Percentiles rank a stretch among this genome's conserved stretches.
Evolutionary conservation across 148 eudicot species (phyloP).

Genomic region (Rhododendron ferrugineum): DNA sequence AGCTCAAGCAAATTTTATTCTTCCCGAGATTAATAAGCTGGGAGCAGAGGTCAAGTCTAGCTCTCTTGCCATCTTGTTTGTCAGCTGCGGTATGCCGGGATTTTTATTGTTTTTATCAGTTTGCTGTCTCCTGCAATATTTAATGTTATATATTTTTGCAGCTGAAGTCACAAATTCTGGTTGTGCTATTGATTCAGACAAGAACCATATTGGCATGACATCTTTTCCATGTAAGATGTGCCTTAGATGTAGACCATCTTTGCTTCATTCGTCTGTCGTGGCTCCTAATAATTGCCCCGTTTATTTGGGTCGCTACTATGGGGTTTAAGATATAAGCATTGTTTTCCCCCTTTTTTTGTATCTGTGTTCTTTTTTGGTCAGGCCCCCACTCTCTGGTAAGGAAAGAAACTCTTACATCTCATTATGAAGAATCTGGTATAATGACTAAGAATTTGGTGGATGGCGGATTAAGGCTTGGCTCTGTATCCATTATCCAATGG

Average conservation of each 20-base stretch:
- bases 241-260: background rate
- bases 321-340: background rate
- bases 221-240: constrained; percentile 57
- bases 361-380: background rate
- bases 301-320: background rate
- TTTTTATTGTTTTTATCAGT: background rate
- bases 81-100: constrained; percentile 67
- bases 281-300: background rate
- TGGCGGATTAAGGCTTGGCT: background rate
- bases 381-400: background rate
- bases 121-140: background rate
- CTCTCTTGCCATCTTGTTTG: constrained; percentile 58
- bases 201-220: constrained; percentile 34
- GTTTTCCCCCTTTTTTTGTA: background rate
- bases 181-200: constrained; percentile 27
- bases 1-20: constrained; percentile 53
- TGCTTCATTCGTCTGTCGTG: background rate
- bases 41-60: constrained; percentile 64
- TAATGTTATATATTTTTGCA: constrained; percentile 21
- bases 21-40: constrained; percentile 83
- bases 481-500: background rate
- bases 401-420: background rate
- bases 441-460: background rate
- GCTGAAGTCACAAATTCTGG: constrained; percentile 35
- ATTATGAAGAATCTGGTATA: background rate